phyloP scores from a whole-genome alignment of 129 eudicot genomes.

The Artemisia argyi region DNA sequence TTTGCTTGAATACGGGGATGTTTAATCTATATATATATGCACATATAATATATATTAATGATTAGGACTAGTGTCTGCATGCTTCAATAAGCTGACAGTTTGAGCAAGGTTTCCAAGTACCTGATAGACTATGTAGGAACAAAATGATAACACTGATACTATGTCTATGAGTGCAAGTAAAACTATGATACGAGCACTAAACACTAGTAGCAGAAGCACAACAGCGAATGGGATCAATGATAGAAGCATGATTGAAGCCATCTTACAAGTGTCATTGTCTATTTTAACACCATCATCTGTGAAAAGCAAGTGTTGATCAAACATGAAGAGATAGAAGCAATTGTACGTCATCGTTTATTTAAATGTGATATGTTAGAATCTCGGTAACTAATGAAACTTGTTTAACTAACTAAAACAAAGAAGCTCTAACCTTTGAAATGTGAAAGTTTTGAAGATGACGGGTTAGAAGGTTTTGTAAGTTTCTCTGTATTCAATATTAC shows the following conservation, averaged over 20 bases:
- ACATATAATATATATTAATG: not conserved
- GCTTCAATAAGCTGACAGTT: not conserved
- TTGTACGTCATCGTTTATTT: too few species aligned
- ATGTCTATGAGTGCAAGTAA: constrained; percentile 8
- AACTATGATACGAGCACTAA: not conserved
- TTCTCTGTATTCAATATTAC: not conserved
- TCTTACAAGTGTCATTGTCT: not conserved
- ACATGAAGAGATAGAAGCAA: not conserved
- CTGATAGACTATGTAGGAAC: constrained; percentile 15
- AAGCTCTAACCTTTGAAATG: not conserved
- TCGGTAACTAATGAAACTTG: not conserved
- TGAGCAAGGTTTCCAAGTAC: not conserved
- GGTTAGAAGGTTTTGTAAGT: not conserved
- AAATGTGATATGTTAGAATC: not conserved
- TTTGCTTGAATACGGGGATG: constrained; percentile 9
- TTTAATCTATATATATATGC: not conserved
- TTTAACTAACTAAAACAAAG: not conserved
- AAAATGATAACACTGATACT: not conserved
- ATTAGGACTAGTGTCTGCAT: not conserved
- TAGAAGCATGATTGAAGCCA: constrained; percentile 11
- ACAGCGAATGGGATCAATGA: constrained; percentile 13
- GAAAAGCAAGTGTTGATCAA: not conserved
- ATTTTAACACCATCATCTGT: constrained; percentile 6
- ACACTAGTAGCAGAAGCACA: constrained; percentile 5
- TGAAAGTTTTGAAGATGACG: not conserved